A percentile compares a stretch with the other conserved stretches of the same genome.
Evolutionary conservation across 148 eudicot genomes (phyloP).

Genomic region (Chenopodium berlandieri): DNA sequence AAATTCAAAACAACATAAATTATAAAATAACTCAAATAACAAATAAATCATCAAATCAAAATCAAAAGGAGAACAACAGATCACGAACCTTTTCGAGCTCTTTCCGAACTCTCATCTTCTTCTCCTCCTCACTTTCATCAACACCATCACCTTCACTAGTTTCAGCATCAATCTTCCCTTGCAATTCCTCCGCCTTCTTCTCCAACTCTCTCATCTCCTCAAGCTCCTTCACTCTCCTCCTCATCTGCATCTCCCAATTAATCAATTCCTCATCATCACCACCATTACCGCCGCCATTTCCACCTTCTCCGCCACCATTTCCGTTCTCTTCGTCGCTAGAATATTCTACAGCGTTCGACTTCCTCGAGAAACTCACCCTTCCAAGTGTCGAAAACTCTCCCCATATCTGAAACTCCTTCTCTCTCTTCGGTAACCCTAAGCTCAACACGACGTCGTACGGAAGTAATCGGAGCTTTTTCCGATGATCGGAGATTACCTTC

Average conservation of each 20-base stretch:
- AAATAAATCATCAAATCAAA: background rate
- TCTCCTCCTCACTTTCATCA: slow-evolving; percentile 80
- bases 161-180: slow-evolving; percentile 40
- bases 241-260: slow-evolving; percentile 85
- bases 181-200: slow-evolving; percentile 80
- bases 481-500: slow-evolving; percentile 32
- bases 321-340: slow-evolving; percentile 34
- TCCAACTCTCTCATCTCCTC: slow-evolving; percentile 87
- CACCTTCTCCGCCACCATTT: slow-evolving; percentile 25
- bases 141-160: slow-evolving; percentile 34
- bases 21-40: background rate
- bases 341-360: slow-evolving; percentile 24
- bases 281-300: slow-evolving; percentile 11
- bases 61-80: background rate
- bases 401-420: slow-evolving; percentile 23
- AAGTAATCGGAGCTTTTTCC: slow-evolving; percentile 38
- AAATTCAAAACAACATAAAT: background rate
- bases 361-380: slow-evolving; percentile 47
- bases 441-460: slow-evolving; percentile 52
- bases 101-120: slow-evolving; percentile 72
- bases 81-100: slow-evolving; percentile 76
- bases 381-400: slow-evolving; percentile 13
- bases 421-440: slow-evolving; percentile 57
- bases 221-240: slow-evolving; percentile 70
- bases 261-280: slow-evolving; percentile 37